phyloP scores from a whole-genome alignment of 192 early-diverging fungal genomes.

The Podila epigama region DNA sequence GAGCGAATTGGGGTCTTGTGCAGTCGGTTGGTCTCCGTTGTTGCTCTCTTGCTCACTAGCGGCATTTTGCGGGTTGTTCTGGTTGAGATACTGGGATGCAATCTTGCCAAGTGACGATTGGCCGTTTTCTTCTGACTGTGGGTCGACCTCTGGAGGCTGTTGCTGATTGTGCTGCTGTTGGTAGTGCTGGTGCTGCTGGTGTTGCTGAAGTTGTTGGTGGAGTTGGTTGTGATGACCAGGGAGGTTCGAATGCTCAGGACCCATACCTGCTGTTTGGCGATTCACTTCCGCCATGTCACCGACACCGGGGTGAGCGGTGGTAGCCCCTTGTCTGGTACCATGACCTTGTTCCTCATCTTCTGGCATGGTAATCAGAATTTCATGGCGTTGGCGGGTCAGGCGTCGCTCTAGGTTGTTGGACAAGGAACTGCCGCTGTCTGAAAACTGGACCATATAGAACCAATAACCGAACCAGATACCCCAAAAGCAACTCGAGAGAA shows the following conservation, averaged over 20 bases:
- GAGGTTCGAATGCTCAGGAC: too few species aligned
- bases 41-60: background rate
- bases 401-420: background rate
- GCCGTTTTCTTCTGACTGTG: too few species aligned
- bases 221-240: too few species aligned
- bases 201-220: background rate
- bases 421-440: background rate
- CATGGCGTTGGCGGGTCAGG: background rate
- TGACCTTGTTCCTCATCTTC: background rate
- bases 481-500: slow-evolving; percentile 1
- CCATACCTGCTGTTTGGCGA: too few species aligned
- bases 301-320: too few species aligned
- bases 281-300: background rate
- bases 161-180: background rate
- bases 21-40: background rate
- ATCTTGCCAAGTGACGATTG: background rate
- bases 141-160: background rate
- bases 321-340: background rate
- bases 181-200: background rate
- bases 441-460: background rate
- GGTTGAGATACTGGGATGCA: background rate
- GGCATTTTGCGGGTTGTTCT: background rate
- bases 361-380: slow-evolving; percentile 9
- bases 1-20: slow-evolving; percentile 2
- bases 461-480: slow-evolving; percentile 10